Conservation (phyloP, 2,329 filamentous ascomycete genomes). For the Colletotrichum orchidophilum region DNA sequence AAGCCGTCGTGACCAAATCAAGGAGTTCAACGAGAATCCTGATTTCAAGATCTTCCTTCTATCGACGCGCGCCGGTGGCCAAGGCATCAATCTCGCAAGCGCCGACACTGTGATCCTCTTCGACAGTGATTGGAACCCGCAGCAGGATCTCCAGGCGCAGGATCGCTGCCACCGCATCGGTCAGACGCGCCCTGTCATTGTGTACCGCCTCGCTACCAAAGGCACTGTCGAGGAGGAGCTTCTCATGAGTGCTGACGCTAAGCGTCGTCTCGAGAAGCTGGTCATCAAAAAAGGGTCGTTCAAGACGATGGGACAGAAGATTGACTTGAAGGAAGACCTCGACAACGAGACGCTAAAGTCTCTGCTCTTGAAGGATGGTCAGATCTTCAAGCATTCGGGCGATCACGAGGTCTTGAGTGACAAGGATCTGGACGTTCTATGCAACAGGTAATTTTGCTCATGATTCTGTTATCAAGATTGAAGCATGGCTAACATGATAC, state of each 20-base stretch:
- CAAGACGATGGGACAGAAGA: slow-evolving; percentile 72
- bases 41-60: slow-evolving; percentile 83
- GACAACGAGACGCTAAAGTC: slow-evolving; percentile 69
- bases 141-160: slow-evolving; percentile 96
- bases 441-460: slow-evolving; percentile 71
- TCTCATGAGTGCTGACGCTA: slow-evolving; percentile 87
- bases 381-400: slow-evolving; percentile 66
- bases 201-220: slow-evolving; percentile 93
- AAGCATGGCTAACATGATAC: neutral
- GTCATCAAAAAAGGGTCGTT: slow-evolving; percentile 96
- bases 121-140: slow-evolving; percentile 92
- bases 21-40: slow-evolving; percentile 74
- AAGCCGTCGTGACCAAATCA: slow-evolving; percentile 75
- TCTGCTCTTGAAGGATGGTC: slow-evolving; percentile 76
- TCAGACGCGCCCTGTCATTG: slow-evolving; percentile 89
- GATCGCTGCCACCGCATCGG: slow-evolving; percentile 96
- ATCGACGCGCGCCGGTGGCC: slow-evolving; percentile 89
- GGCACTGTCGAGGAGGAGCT: slow-evolving; percentile 91
- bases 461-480: neutral
- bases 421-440: slow-evolving; percentile 79
- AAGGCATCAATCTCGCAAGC: slow-evolving; percentile 92
- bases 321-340: slow-evolving; percentile 61
- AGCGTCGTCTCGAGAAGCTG: slow-evolving; percentile 90
- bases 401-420: slow-evolving; percentile 77
- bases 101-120: slow-evolving; percentile 95